Conservation (phyloP, 2,329 filamentous ascomycete species). For the Fulvia fulva region DNA sequence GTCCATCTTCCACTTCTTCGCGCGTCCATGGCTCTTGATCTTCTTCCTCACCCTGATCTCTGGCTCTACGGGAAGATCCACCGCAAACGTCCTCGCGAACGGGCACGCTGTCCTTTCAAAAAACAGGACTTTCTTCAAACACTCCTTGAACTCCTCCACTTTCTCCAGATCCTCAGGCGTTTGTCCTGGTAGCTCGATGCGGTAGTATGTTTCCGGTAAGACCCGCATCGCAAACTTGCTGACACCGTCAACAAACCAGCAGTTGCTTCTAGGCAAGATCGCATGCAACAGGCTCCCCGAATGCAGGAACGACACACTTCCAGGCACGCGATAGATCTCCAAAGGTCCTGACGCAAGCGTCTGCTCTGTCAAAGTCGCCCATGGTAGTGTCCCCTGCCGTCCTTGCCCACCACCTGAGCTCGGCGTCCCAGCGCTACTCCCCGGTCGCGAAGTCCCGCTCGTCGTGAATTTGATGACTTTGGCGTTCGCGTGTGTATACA, state of each 20-base stretch:
- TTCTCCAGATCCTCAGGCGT: slow-evolving; percentile 60
- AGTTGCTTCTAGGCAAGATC: slow-evolving; percentile 84
- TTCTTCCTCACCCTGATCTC: slow-evolving; percentile 60
- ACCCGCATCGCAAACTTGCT: slow-evolving; percentile 86
- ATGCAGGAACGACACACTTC: slow-evolving; percentile 82
- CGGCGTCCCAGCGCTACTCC: slow-evolving; percentile 17
- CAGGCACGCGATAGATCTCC: slow-evolving; percentile 79
- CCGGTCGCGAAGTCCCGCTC: slow-evolving; percentile 30
- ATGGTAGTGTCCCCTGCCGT: slow-evolving; percentile 60
- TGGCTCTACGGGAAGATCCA: slow-evolving; percentile 67
- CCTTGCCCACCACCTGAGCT: slow-evolving; percentile 18
- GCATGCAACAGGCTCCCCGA: slow-evolving; percentile 80
- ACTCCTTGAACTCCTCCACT: slow-evolving; percentile 64
- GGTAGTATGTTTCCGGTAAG: slow-evolving; percentile 78
- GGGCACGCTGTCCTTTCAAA: slow-evolving; percentile 88
- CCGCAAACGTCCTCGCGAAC: slow-evolving; percentile 71
- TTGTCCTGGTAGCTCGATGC: slow-evolving; percentile 74
- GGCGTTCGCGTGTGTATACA: slow-evolving; percentile 69
- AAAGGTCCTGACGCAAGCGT: slow-evolving; percentile 77
- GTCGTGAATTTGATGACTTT: slow-evolving; percentile 66
- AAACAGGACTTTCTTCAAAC: slow-evolving; percentile 68
- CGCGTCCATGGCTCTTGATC: slow-evolving; percentile 57
- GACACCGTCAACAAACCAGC: slow-evolving; percentile 84
- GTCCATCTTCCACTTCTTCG: slow-evolving; percentile 49
- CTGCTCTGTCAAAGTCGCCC: slow-evolving; percentile 71